A percentile compares a stretch with the other conserved stretches of the same genome.
These are phyloP conservation scores for Glycyrrhiza uralensis DNA, from an alignment of 306 rosid genomes.

Conservation along the genomic window DNA sequence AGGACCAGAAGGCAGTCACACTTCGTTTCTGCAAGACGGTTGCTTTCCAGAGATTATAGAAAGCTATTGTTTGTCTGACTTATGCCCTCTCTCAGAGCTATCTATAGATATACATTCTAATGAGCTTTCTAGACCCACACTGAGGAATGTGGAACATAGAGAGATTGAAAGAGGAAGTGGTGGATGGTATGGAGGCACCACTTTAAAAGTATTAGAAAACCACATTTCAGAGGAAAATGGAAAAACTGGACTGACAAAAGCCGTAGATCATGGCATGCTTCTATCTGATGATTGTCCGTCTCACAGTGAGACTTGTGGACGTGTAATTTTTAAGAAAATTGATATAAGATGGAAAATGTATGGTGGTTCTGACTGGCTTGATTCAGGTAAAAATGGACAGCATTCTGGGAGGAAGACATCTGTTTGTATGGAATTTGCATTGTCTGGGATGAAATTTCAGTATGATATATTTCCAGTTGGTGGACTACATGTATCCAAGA, in stretches of 20 bases:
- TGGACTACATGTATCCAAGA: conserved; percentile 65
- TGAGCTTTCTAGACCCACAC: conserved; percentile 39
- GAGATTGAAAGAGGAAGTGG: conserved; percentile 55
- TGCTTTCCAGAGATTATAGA: conserved; percentile 66
- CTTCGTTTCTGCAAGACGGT: conserved; percentile 50
- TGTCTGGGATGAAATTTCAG: conserved; percentile 70
- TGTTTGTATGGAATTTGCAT: conserved; percentile 57
- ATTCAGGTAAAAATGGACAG: conserved; percentile 40
- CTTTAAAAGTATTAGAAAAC: conserved; percentile 64
- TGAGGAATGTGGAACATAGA: conserved; percentile 38
- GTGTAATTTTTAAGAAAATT: conserved; percentile 64
- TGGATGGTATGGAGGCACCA: conserved; percentile 68
- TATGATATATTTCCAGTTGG: conserved; percentile 77
- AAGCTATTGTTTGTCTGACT: conserved; percentile 65
- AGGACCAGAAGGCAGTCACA: conserved; percentile 49
- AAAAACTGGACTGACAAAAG: conserved; percentile 26
- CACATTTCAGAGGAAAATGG: conserved; percentile 57
- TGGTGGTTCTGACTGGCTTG: conserved; percentile 77
- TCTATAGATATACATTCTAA: conserved; percentile 50
- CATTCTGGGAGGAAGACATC: conserved; percentile 58
- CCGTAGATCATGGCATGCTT: conserved; percentile 34
- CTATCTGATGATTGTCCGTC: conserved; percentile 38
- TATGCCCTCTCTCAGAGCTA: conserved; percentile 49
- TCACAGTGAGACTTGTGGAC: conserved; percentile 48
- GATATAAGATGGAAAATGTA: conserved; percentile 81